Conservation (phyloP, 805 yeast genomes). For the Ogataea paraovalis region DNA sequence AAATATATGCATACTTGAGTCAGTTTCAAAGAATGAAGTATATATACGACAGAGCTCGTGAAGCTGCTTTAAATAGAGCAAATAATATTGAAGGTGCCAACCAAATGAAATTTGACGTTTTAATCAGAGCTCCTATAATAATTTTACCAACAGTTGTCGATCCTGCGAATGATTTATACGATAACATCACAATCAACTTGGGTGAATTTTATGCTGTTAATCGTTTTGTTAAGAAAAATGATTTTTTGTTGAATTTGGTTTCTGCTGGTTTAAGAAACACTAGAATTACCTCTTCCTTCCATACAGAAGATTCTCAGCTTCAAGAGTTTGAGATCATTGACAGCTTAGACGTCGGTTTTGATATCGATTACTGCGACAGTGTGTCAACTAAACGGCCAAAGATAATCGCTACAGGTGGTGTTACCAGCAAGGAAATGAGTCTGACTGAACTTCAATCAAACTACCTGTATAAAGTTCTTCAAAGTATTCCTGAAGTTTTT, state of each 20-base stretch:
- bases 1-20: slow-evolving; percentile 61
- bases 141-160: slow-evolving; percentile 64
- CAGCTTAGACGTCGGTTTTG: slow-evolving; percentile 56
- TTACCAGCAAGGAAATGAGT: slow-evolving; percentile 59
- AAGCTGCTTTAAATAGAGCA: slow-evolving; percentile 83
- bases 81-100: slow-evolving; percentile 50
- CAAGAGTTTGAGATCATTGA: slow-evolving; percentile 66
- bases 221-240: slow-evolving; percentile 37
- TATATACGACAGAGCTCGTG: slow-evolving; percentile 85
- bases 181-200: slow-evolving; percentile 63
- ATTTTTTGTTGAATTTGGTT: slow-evolving; percentile 48
- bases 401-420: slow-evolving; percentile 48
- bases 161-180: slow-evolving; percentile 40
- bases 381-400: slow-evolving; percentile 40
- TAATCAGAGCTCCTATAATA: slow-evolving; percentile 76
- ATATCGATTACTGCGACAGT: slow-evolving; percentile 51
- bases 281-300: slow-evolving; percentile 58
- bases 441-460: slow-evolving; percentile 71
- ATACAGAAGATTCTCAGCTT: slow-evolving; percentile 37
- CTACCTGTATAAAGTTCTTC: slow-evolving; percentile 51
- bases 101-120: slow-evolving; percentile 65
- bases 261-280: slow-evolving; percentile 70
- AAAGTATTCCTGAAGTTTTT: slow-evolving; percentile 54
- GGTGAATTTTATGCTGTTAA: slow-evolving; percentile 81
- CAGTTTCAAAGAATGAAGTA: slow-evolving; percentile 82